Evolutionary conservation across 805 yeast genomes (phyloP), one percentile per base, ranked within the genome.

Genomic region (Wickerhamiella vanderwaltii): DNA sequence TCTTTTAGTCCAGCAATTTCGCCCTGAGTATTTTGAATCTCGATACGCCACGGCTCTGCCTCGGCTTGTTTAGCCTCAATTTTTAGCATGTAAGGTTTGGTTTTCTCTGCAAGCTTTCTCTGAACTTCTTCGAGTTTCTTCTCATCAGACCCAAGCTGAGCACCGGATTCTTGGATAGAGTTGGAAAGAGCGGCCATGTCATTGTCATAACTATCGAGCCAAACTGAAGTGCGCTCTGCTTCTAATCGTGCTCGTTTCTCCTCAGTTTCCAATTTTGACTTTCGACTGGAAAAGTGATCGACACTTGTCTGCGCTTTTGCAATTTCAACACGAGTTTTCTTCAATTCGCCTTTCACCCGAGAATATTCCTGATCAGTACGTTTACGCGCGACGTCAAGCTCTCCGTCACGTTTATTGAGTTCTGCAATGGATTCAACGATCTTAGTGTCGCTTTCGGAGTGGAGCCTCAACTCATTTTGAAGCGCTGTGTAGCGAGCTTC

Each of bases 41-140:
- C 70, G 20, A 71, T 77, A 45, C 74, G 75, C 87, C 93, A 85
- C 0, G 97, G 98, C 49, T 82, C 87, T 5, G 85, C 61, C 46
- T 78, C 67, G 6, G 66, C 68, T 55, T 83, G 87, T 29, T 76
- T 61, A 11, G 54, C 51, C 49, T 74, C 80, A 39, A 87, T 79
- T 52, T 81, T 71, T 6, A 67, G 69, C 1, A 87, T 73, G 43
- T 79, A 68, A 2, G 63, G 75, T 9, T 75, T 68, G 0, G 97
- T 88, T 55, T 84, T 83, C 35, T 74, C 78, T 6, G 84, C 75
- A 35, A 91, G 67, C 22, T 73, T 74, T 6, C 66, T 50, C 51
- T 86, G 74, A 9, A 87, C 75, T 19, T 68, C 68, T 41, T 76
- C 80, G 17, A 88, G 61, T n/a, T 62, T 63, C 0, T 54, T 54